phyloP scores from a whole-genome alignment of 2,329 filamentous ascomycete genomes.

The Aquanectria penicillioides region DNA sequence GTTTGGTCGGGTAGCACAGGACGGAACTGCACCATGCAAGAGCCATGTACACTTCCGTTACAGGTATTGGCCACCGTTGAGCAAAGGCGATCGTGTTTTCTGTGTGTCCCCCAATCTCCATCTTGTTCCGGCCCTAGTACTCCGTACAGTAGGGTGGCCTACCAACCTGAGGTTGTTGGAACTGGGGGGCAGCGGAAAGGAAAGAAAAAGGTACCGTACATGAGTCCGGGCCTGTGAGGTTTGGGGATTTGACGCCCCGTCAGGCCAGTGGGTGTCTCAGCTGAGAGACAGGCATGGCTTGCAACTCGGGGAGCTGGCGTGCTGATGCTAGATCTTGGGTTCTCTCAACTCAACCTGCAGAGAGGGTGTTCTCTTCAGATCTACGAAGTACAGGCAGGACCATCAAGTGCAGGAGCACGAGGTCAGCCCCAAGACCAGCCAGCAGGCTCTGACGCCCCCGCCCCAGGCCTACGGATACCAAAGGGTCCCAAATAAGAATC shows the following conservation, averaged over 20 bases:
- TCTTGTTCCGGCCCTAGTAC: constrained; percentile 17
- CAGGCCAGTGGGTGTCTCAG: background rate
- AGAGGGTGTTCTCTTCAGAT: background rate
- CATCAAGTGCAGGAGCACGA: constrained; percentile 9
- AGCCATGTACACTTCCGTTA: constrained; percentile 17
- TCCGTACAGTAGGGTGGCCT: background rate
- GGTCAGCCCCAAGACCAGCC: constrained; percentile 4
- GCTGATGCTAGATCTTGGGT: constrained; percentile 2
- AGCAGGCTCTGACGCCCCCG: background rate
- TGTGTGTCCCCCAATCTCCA: constrained; percentile 29
- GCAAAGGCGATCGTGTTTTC: constrained; percentile 27
- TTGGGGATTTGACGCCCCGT: background rate
- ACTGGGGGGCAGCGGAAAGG: background rate
- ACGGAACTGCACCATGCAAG: constrained; percentile 38
- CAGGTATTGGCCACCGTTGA: constrained; percentile 33
- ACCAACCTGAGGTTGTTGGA: no score
- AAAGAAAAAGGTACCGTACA: constrained; percentile 18
- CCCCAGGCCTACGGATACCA: background rate
- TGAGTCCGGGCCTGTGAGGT: constrained; percentile 1
- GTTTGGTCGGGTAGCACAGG: constrained; percentile 18
- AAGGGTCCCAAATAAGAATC: no score
- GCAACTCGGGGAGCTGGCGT: no score
- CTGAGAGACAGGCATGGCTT: constrained; percentile 3
- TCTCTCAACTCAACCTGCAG: background rate
- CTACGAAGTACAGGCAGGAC: constrained; percentile 4